Evolutionary conservation across 2,329 filamentous ascomycete genomes (phyloP), one percentile per base, ranked within the genome.

Genomic region (Paecilomyces sp.): DNA sequence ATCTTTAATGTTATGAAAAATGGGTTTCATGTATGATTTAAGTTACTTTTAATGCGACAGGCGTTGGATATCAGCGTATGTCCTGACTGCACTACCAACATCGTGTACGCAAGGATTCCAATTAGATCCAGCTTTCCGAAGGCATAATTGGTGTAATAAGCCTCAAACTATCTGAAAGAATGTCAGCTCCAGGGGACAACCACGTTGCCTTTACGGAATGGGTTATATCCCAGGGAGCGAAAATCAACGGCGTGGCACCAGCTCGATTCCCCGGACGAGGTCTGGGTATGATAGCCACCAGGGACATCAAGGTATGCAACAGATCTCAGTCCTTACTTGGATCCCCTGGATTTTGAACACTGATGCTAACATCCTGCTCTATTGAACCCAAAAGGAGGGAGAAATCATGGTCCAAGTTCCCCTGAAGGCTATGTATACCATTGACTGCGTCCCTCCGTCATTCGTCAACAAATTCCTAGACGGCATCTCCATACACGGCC

Each of bases 211-310:
- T 95, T 61, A 79, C 88, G 2, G 68, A 80, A 61, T 96, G 91
- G 90, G 88, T 88, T 1, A 71, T 79, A 52, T 74, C 76, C 1
- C 81, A 85, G 60, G 89, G 89, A 13, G 82, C 95, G 30, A 74
- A 81, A 36, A 83, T 91, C 64, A 81, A 88, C 66, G 87, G 86
- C 30, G 85, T 95, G 55, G 78, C 79, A 2, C 87, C 91, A 4
- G 81, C 85, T 50, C 79, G 79, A 47, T 86, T 96, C 15, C 83
- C 87, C 5, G 88, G 87, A 1, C 82, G 89, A 58, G 92, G 92
- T 30, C 83, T 94, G 57, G 92, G 92, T 54, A 86, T 96, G 59
- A 81, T 92, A 56, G 88, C 91, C 4, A 87, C 84, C 12, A 81
- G 83, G 30, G 76, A 82, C 13, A 81, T 94, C 62, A 77, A 88